Evolutionary conservation across 352 stramenopile species (phyloP), one percentile per base, ranked within the genome.

Genomic region (Pythium myriotylum): DNA sequence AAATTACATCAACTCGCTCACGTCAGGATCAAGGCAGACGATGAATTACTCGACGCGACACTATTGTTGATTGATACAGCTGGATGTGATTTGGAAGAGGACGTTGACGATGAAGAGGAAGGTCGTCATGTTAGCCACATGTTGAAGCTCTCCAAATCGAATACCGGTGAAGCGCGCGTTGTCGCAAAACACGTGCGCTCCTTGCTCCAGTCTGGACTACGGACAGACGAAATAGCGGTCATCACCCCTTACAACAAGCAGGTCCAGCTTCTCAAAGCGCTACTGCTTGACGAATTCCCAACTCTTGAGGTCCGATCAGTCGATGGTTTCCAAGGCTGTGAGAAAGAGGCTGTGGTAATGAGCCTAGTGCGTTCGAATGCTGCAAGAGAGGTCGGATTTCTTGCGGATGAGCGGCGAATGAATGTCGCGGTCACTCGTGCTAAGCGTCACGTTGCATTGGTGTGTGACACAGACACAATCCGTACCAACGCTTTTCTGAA

Each of bases 191-290:
- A 99, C 73, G 87, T 99, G 3, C 66, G 76, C 16, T 75, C 72
- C 3, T 74, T 99, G 17, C 54, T 99, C 6, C 50, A 69, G 2
- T 48, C 84, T 42, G 96, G 96, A 1, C 45, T 99, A 5, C 77
- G 70, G 19, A 78, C 87, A 32, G 76, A 94, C 33, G 90, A 99
- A 48, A 84, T 99, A 26, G 97, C 93, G 19, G 86, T 99, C 20
- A 99, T 99, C 70, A 98, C 97, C 22, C 97, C 97, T 3, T 99
- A 99, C 83, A 99, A 99, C 77, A 98, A 97, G 32, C 97, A 99
- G 62, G 85, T 94, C n/a, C 89, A 98, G 53, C 61, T 95, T 5
- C 72, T 99, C 27, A 91, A 97, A 48, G 83, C 74, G 23, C 54
- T 97, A 33, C 71, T 99, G 26, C 71, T 91, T 0, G 68, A 77